Conservation (phyloP, 306 rosid species). For the Gastrolobium bilobum region DNA sequence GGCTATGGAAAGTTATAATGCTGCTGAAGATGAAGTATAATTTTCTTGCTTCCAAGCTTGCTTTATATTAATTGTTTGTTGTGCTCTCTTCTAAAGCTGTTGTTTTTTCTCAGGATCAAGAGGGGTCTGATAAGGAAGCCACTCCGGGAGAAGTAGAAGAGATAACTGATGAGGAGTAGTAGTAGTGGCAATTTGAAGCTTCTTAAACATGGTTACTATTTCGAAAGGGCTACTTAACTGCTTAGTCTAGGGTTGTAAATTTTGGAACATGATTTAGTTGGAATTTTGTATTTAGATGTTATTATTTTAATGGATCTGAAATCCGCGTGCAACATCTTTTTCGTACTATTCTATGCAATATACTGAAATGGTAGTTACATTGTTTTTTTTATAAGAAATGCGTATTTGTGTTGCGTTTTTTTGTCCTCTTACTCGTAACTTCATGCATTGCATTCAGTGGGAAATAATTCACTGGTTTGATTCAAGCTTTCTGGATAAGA, state of each 20-base stretch:
- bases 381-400: neutral
- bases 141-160: slow-evolving; percentile 55
- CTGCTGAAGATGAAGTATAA: slow-evolving; percentile 63
- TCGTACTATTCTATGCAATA: slow-evolving; percentile 22
- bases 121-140: slow-evolving; percentile 52
- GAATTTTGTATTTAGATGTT: slow-evolving; percentile 10
- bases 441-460: neutral
- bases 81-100: neutral
- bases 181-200: neutral
- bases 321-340: slow-evolving; percentile 23
- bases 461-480: neutral
- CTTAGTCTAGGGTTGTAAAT: slow-evolving; percentile 50
- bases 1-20: slow-evolving; percentile 59
- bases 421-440: neutral
- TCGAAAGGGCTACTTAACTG: neutral
- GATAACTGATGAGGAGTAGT: slow-evolving; percentile 69
- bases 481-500: neutral
- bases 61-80: neutral
- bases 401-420: neutral
- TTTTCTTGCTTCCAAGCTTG: neutral
- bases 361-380: slow-evolving; percentile 18
- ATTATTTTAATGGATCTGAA: neutral
- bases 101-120: slow-evolving; percentile 57
- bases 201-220: neutral
- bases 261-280: slow-evolving; percentile 28